These are phyloP conservation scores for Stephanodiscus triporus DNA, from an alignment of 108 stramenopile genomes.

Conservation along the genomic window DNA sequence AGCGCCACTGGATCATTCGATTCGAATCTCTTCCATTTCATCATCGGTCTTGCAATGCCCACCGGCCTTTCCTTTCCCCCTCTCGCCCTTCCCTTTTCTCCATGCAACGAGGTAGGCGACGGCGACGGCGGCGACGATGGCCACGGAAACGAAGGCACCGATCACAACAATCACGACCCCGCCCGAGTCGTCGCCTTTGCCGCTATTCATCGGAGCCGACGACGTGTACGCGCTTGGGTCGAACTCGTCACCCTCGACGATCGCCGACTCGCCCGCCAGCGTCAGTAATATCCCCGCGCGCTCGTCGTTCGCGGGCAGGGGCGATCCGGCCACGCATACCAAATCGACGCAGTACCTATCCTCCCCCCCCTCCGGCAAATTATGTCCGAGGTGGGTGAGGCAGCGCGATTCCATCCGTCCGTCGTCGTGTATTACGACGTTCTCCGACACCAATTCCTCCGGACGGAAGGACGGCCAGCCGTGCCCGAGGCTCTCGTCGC, in stretches of 20 bases:
- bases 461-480: slow-evolving; percentile 35
- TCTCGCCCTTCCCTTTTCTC: background rate
- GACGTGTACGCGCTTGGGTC: slow-evolving; percentile 10
- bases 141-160: background rate
- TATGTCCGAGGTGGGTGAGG: slow-evolving; percentile 38
- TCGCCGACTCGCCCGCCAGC: background rate
- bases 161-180: background rate
- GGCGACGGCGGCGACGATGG: background rate
- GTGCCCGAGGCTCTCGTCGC: slow-evolving; percentile 43
- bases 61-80: background rate
- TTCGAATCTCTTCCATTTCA: too few relatives aligned
- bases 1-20: too few relatives aligned
- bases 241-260: slow-evolving; percentile 11
- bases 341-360: slow-evolving; percentile 42
- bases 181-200: background rate
- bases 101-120: background rate
- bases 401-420: slow-evolving; percentile 44
- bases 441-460: slow-evolving; percentile 30
- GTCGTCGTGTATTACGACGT: slow-evolving; percentile 38
- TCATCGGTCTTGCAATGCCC: too few relatives aligned
- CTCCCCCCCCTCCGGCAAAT: slow-evolving; percentile 32
- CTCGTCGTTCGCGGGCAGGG: slow-evolving; percentile 18
- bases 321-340: slow-evolving; percentile 42
- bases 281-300: slow-evolving; percentile 12
- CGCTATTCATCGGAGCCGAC: slow-evolving; percentile 27